A percentile compares a stretch with the other conserved stretches of the same genome.
phyloP scores from a whole-genome alignment of 768 basidiomycete genomes.

The Leccinellum luteum region DNA sequence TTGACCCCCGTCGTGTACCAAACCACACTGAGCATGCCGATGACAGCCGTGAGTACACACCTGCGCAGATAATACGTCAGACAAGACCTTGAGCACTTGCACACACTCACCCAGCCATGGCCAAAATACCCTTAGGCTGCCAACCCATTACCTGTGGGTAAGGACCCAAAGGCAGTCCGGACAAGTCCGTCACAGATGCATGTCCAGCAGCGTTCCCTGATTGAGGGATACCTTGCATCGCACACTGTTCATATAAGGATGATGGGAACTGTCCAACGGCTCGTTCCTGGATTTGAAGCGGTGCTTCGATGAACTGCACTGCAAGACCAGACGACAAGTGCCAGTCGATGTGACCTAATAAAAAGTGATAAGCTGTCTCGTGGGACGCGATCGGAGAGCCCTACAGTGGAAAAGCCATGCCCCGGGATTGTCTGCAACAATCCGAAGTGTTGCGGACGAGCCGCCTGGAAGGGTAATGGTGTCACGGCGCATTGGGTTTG shows the following conservation, averaged over 20 bases:
- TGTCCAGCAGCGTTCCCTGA: slow-evolving; percentile 90
- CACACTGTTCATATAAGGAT: slow-evolving; percentile 69
- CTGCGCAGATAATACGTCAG: slow-evolving; percentile 37
- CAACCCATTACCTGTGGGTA: slow-evolving; percentile 72
- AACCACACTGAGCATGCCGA: slow-evolving; percentile 78
- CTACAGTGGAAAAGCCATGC: slow-evolving; percentile 82
- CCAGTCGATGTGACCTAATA: slow-evolving; percentile 79
- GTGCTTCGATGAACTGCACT: slow-evolving; percentile 80
- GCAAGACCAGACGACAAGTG: slow-evolving; percentile 85
- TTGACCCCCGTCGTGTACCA: slow-evolving; percentile 85
- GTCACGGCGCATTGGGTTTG: slow-evolving; percentile 91
- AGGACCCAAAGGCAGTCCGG: slow-evolving; percentile 64
- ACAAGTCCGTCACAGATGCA: slow-evolving; percentile 64
- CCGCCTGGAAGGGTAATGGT: slow-evolving; percentile 74
- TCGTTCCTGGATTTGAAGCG: slow-evolving; percentile 61
- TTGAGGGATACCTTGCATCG: slow-evolving; percentile 49
- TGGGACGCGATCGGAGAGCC: slow-evolving; percentile 25
- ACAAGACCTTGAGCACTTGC: not conserved
- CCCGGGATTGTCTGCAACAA: slow-evolving; percentile 91
- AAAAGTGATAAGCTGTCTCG: not conserved
- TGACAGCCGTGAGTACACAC: slow-evolving; percentile 76
- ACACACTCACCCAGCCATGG: slow-evolving; percentile 62
- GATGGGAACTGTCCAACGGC: slow-evolving; percentile 48
- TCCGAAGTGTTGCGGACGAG: slow-evolving; percentile 67
- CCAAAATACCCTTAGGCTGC: slow-evolving; percentile 69